Base-by-base conservation (phyloP, 2,329 filamentous ascomycete species). In the Alternaria longipes region DNA sequence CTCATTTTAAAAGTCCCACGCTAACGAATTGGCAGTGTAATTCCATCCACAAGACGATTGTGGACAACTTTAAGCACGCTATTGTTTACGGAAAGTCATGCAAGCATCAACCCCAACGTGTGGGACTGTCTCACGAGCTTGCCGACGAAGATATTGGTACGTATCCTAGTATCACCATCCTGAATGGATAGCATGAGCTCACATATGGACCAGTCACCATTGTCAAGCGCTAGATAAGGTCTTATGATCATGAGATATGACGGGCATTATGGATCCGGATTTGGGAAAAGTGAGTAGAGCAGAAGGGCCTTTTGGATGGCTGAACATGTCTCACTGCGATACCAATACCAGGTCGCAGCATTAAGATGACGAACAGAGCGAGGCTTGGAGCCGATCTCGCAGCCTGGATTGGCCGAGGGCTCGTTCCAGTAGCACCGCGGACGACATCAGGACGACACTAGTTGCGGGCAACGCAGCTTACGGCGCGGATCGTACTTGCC, bases 81-180 rank as follows among this genome's bases (percentile, higher is more conserved):
- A 90, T 99, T 76, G 95, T 99, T 42, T 99, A 98, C 80, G 95
- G 95, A 70, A 95, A 94, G 79, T 97, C 94, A 57, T 94, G 98
- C 70, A 98, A 98, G 86, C 95, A 99, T 83, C 95, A 98, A 82
- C 95, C 95, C 67, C 95, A 99, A 82, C 89, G 94, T 74, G 95
- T 98, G 65, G 95, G 95, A 51, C 86, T 99, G 67, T 84, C 87
- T 54, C 95, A 99, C 79, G 93, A 97, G 84, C 85, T 99, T 74
- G 92, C 89, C 59, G 95, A 99, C 79, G 95, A 99, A 83, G 95
- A 99, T 82, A 97, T 99, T 81, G 92, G 92, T 94, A 85, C 83
- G 90, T 74, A 65, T 38, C 34, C 59, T 54, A 44, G 45, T 22
- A 42, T 63, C 47, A 36, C 38, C 12, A 16, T 53, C 26, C 46